Evolutionary conservation across 257 asterid genomes (phyloP), one percentile per base, ranked within the genome.

Genomic region (Linderniella brevidens): DNA sequence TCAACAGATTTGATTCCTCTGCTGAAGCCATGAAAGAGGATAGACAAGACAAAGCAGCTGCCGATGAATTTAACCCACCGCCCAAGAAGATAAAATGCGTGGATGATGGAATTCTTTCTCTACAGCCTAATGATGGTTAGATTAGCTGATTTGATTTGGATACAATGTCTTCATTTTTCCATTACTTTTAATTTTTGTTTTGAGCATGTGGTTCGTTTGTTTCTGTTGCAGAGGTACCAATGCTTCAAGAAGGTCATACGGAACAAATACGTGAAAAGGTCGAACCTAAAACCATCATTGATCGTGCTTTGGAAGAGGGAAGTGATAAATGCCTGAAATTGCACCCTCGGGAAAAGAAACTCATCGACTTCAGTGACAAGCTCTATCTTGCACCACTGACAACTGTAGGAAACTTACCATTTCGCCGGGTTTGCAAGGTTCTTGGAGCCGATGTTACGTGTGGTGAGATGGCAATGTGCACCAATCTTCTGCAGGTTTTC

Each of bases 391-490:
- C 96, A 48, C 99, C 96, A 17, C 72, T 85, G 52, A 90, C 99
- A 0, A 90, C 94, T 10, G 96, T 90, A 9, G 96, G 96, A 48
- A 90, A 85, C 64, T 72, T 85, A 35, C 94, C 96, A 35, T 90
- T 68, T 59, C 92, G 99, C 37, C 75, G 93, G 66, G 74, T 90
- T 54, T 90, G 99, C 77, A 90, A 90, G 70, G 73, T 57, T 56
- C 73, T 90, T 37, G 99, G 99, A 61, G 99, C 85, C 68, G 99
- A 85, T 73, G 66, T 90, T 52, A 90, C 99, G 15, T 85, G 94
- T 66, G 99, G 99, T 46, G 99, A 90, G 74, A 90, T 90, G 99
- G 99, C 99, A 40, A 75, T 90, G 94, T 90, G 99, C 75, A 77
- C 94, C 63, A 90, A 85, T 69, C 82, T 90, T 54, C 56, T 85